Percentiles rank a stretch among this genome's conserved stretches.
These are phyloP conservation scores for Cordyceps javanica DNA, from an alignment of 2,329 filamentous ascomycete genomes.

Conservation along the genomic window DNA sequence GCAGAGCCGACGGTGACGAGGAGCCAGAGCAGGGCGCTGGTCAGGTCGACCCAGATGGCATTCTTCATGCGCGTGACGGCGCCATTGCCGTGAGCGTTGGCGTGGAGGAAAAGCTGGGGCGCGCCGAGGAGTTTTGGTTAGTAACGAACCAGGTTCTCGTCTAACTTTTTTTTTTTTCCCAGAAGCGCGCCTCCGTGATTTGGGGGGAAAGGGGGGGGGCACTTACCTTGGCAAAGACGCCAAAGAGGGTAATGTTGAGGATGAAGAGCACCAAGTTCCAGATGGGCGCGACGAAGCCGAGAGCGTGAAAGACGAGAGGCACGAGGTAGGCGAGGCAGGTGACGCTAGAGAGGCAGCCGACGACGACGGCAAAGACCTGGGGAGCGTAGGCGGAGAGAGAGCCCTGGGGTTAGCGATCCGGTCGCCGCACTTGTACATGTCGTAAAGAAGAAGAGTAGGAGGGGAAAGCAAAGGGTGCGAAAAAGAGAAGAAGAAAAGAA, in stretches of 20 bases:
- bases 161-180: not conserved
- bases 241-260: conserved; percentile 77
- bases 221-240: conserved; percentile 65
- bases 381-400: no score
- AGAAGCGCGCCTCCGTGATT: no score
- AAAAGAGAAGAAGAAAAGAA: no score
- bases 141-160: not conserved
- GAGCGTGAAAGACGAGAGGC: conserved; percentile 51
- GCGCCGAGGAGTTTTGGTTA: not conserved
- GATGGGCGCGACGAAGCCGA: conserved; percentile 44
- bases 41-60: conserved; percentile 77
- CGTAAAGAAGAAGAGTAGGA: not conserved
- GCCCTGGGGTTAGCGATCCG: no score
- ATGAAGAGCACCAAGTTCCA: conserved; percentile 71
- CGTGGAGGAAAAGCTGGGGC: conserved; percentile 61
- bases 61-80: conserved; percentile 74
- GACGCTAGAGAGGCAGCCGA: conserved; percentile 58
- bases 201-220: not conserved
- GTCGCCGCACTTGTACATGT: no score
- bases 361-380: conserved; percentile 65
- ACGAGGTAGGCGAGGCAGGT: conserved; percentile 61
- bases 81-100: conserved; percentile 55
- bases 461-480: no score
- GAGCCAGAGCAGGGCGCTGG: conserved; percentile 71
- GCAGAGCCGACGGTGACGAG: conserved; percentile 50